Evolutionary conservation across 306 rosid genomes (phyloP).

Genomic region (Macrotyloma uniflorum): DNA sequence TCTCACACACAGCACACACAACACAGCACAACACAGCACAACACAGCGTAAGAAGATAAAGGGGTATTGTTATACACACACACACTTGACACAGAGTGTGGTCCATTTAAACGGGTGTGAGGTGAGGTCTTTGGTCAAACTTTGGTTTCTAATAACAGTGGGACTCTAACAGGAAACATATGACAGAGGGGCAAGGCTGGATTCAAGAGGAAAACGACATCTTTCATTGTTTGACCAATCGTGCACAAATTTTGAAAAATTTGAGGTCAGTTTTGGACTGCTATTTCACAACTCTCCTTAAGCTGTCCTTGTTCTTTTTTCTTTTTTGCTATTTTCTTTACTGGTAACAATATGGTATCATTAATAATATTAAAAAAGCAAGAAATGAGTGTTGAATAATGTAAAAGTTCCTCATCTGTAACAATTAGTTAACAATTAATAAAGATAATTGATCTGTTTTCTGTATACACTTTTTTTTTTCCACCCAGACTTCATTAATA

Average conservation of each 20-base stretch:
- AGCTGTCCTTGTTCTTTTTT: background rate
- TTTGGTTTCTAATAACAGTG: background rate
- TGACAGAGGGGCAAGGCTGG: conserved; percentile 7
- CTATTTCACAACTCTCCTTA: background rate
- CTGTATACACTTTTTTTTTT: too few species aligned
- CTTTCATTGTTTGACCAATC: conserved; percentile 25
- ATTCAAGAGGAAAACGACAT: conserved; percentile 32
- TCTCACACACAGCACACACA: background rate
- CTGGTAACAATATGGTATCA: background rate
- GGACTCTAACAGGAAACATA: conserved; percentile 10
- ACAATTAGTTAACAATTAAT: too few species aligned
- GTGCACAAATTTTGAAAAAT: background rate
- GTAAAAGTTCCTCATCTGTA: too few species aligned
- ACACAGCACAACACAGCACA: too few species aligned
- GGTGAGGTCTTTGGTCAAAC: conserved; percentile 31
- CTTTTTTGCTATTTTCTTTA: background rate
- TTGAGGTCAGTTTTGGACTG: background rate
- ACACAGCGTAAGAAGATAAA: background rate
- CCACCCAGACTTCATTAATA: background rate
- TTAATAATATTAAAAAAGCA: background rate
- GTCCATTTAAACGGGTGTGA: background rate
- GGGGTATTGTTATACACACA: background rate
- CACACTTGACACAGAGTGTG: background rate
- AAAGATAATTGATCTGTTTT: too few species aligned
- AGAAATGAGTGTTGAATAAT: background rate